These are phyloP conservation scores for Nephelium lappaceum DNA, from an alignment of 345 rosid species.

Conservation along the genomic window DNA sequence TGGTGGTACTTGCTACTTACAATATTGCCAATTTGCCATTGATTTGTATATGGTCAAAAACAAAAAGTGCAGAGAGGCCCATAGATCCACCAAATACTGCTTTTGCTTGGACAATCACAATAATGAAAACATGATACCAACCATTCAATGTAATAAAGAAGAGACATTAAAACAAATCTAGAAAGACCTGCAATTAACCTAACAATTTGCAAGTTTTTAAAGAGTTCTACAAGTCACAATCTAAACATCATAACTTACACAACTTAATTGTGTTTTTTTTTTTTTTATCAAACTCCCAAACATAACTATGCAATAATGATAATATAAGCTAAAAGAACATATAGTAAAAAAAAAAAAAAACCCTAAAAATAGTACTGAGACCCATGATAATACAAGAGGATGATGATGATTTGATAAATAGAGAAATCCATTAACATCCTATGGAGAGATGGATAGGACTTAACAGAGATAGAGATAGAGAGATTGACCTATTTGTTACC, in stretches of 20 bases:
- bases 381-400: constrained; percentile 27
- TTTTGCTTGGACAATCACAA: neutral
- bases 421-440: constrained; percentile 30
- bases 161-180: neutral
- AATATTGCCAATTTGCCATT: neutral
- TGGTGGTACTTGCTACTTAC: neutral
- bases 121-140: neutral
- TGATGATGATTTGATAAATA: constrained; percentile 2
- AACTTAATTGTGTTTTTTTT: constrained; percentile 1
- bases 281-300: constrained; percentile 16
- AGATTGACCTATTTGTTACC: constrained; percentile 45
- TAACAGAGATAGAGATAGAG: constrained; percentile 27
- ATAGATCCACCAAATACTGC: neutral
- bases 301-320: constrained; percentile 26
- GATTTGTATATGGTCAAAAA: neutral
- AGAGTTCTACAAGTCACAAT: constrained; percentile 16
- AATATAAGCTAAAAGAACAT: neutral
- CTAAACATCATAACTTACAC: constrained; percentile 31
- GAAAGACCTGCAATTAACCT: constrained; percentile 1
- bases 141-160: neutral
- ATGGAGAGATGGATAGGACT: constrained; percentile 21
- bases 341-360: constrained; percentile 7
- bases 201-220: neutral
- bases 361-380: constrained; percentile 26
- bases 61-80: neutral